Evolutionary conservation across 257 asterid genomes (phyloP).

Genomic region (Pogostemon cablin): DNA sequence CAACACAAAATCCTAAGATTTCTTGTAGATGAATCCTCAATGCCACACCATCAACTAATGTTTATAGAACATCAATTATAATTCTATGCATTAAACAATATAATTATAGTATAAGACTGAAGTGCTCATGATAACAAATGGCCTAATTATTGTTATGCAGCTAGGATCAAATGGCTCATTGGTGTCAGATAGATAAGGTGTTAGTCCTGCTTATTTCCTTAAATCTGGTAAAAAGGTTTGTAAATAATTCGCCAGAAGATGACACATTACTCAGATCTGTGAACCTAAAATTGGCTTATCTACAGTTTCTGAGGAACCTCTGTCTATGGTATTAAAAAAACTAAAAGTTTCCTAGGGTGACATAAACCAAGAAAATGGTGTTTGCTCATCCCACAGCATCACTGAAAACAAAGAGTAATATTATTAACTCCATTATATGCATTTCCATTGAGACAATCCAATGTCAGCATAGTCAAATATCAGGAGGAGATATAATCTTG

Average conservation of each 20-base stretch:
- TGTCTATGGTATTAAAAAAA: no score
- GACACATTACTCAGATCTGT: no score
- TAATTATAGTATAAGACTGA: neutral
- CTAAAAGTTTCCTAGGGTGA: no score
- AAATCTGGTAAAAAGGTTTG: no score
- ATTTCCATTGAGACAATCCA: conserved; percentile 5
- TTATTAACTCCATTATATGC: conserved; percentile 14
- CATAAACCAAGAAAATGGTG: no score
- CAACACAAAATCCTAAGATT: conserved; percentile 15
- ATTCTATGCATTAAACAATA: neutral
- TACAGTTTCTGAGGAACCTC: no score
- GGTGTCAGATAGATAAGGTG: neutral
- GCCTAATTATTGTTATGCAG: neutral
- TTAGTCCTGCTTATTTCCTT: no score
- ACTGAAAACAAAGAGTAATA: neutral
- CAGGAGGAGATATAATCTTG: conserved; percentile 20
- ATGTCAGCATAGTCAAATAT: conserved; percentile 19
- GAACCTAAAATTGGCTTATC: no score
- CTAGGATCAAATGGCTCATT: neutral
- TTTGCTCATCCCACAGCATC: neutral
- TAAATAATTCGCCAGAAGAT: no score
- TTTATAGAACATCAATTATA: conserved; percentile 8
- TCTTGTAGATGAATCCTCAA: conserved; percentile 1
- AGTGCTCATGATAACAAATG: neutral
- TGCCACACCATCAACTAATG: conserved; percentile 7